A percentile compares a stretch with the other conserved stretches of the same genome.
Conservation (phyloP, 768 basidiomycete genomes). For the Mycena galericulata region DNA sequence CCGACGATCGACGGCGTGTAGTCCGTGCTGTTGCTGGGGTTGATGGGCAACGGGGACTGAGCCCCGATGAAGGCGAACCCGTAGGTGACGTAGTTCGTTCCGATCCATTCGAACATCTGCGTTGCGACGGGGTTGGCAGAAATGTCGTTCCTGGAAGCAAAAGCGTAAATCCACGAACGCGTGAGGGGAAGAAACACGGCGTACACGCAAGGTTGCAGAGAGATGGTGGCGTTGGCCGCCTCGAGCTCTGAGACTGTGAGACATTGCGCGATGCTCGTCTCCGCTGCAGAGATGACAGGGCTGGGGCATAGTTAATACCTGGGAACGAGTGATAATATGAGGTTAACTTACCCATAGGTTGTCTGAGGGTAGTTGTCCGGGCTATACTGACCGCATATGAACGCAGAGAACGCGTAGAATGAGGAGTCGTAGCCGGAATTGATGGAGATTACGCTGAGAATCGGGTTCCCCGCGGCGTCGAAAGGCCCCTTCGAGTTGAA, state of each 20-base stretch:
- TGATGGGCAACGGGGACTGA: not conserved
- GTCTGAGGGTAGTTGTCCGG: conserved; percentile 14
- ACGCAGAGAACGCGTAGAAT: conserved; percentile 1
- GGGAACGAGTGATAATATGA: not conserved
- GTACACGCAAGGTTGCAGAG: conserved; percentile 19
- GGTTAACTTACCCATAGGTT: not conserved
- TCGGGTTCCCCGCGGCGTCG: conserved; percentile 14
- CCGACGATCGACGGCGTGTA: not conserved
- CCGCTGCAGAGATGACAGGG: not conserved
- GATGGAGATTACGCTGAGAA: not conserved
- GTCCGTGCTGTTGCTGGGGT: conserved; percentile 1
- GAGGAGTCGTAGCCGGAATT: not conserved
- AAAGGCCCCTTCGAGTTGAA: conserved; percentile 13
- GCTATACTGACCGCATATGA: not conserved
- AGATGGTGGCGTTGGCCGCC: conserved; percentile 10
- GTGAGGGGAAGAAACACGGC: not conserved
- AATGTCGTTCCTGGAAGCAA: not conserved
- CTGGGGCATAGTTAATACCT: too few relatives aligned
- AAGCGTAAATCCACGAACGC: not conserved
- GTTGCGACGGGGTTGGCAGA: not conserved
- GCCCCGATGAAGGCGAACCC: conserved; percentile 13
- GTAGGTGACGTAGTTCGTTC: not conserved
- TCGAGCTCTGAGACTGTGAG: conserved; percentile 13
- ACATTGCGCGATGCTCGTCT: not conserved
- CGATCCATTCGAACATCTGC: conserved; percentile 13